Percentiles rank a stretch among this genome's conserved stretches.
Conservation (phyloP, 2,329 filamentous ascomycete genomes). For the Magnaporthiopsis incrustans region DNA sequence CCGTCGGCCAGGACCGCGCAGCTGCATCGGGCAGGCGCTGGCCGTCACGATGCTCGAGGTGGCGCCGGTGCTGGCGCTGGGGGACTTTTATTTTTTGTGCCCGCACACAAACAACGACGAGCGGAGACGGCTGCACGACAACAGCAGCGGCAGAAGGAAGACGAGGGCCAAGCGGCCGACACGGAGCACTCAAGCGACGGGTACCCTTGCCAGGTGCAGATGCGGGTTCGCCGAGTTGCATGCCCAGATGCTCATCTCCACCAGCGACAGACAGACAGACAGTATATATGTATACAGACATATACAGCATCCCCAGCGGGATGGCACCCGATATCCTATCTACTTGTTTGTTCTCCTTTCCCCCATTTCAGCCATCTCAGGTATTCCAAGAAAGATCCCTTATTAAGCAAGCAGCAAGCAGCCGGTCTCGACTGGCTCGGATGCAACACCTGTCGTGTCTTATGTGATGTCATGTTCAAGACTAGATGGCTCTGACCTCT, state of each 20-base stretch:
- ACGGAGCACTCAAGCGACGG: background rate
- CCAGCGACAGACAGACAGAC: background rate
- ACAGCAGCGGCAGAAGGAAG: conserved; percentile 13
- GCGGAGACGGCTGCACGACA: conserved; percentile 15
- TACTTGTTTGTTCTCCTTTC: no score
- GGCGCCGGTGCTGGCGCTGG: conserved; percentile 9
- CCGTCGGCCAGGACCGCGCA: conserved; percentile 45
- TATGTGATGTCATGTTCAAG: background rate
- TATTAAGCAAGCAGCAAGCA: background rate
- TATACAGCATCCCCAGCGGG: no score
- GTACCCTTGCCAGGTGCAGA: background rate
- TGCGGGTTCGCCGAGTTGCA: background rate
- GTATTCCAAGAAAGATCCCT: no score
- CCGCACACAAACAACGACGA: conserved; percentile 7
- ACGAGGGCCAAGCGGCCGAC: conserved; percentile 7
- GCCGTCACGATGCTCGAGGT: conserved; percentile 11
- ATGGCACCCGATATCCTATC: no score
- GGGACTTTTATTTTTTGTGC: conserved; percentile 8
- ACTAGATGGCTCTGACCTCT: background rate
- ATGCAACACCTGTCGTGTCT: background rate
- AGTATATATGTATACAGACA: background rate
- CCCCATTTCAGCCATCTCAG: no score
- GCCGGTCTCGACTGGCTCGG: background rate
- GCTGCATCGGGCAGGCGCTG: conserved; percentile 43
- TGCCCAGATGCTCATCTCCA: background rate